Base-by-base conservation (phyloP, 1,284 basidiomycete species). In the Leccinum huronense region DNA sequence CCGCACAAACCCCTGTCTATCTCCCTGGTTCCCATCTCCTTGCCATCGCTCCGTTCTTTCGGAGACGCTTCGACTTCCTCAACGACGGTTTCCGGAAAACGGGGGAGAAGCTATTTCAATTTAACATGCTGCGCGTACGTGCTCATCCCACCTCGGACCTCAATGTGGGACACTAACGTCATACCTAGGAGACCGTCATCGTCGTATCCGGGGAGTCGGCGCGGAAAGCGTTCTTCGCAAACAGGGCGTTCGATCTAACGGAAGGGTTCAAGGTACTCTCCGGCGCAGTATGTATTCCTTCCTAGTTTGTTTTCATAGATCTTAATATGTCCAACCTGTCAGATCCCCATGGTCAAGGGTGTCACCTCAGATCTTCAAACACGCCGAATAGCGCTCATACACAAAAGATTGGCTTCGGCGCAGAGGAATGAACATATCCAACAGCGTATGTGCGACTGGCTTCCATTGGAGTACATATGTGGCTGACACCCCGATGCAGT, bases 251-350 rank as follows among this genome's bases (percentile, higher is more conserved):
- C 66, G 88, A 91, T 75, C 81, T 91, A 61, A 87, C 86, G 55
- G 87, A 89, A 77, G 89, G 88, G 14, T 91, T 90, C 79, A 87
- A 86, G 70, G 83, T 89, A 68, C 80, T 91, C 65, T 89, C 88
- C 61, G 89, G 89, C 61, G 88, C 87, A 61, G 89, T 91, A 72
- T 67, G 86, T 81, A 58, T 58, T 40, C 58, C 27, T 60, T 57
- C 51, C 58, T 59, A 58, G 51, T 60, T 67, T 63, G 36, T 60
- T 58, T 14, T 5, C 40, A 36, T 64, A 27, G 14, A 51, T 63
- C 31, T 58, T 62, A 58, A 65, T 40, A 59, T 67, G 51, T 11
- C 58, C 62, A 65, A 58, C 30, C 36, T 30, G 48, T 51, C 59
- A 90, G 88, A 88, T 90, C 67, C 88, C 88, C 67, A 86, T 88